These are phyloP conservation scores for Penicilliopsis zonata DNA, from an alignment of 495 filamentous ascomycete species.

Conservation along the genomic window DNA sequence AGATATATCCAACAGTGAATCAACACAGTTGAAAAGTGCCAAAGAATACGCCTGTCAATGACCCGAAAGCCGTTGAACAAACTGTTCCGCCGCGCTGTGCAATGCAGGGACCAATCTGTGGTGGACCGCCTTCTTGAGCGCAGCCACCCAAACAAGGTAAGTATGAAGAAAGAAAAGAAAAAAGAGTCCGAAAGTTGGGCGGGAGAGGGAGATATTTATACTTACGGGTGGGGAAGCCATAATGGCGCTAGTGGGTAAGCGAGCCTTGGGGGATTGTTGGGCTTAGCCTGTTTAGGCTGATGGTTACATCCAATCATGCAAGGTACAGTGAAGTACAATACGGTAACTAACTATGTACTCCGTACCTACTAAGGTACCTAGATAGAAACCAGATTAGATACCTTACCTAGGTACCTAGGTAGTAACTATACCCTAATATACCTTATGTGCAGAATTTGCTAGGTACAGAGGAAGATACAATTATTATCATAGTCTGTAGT, in stretches of 20 bases:
- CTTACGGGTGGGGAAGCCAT: not conserved
- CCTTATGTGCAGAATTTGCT: too few relatives aligned
- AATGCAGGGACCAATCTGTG: constrained; percentile 50
- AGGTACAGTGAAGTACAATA: too few relatives aligned
- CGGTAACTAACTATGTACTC: too few relatives aligned
- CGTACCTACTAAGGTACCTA: too few relatives aligned
- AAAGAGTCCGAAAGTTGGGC: constrained; percentile 14
- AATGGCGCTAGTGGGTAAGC: constrained; percentile 20
- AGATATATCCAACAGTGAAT: constrained; percentile 11
- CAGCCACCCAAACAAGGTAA: constrained; percentile 58
- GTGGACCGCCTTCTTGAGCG: constrained; percentile 40
- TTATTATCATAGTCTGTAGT: too few relatives aligned
- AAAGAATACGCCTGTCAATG: constrained; percentile 59
- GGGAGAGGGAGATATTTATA: constrained; percentile 15
- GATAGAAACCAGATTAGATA: too few relatives aligned
- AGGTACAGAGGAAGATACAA: too few relatives aligned
- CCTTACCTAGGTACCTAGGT: too few relatives aligned
- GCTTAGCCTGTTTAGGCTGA: too few relatives aligned
- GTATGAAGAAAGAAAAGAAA: constrained; percentile 53
- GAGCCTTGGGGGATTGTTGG: too few relatives aligned
- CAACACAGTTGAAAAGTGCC: constrained; percentile 44
- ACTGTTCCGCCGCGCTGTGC: constrained; percentile 53
- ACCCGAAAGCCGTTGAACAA: constrained; percentile 52
- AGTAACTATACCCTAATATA: too few relatives aligned
- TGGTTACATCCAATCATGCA: too few relatives aligned